phyloP scores from a whole-genome alignment of 1,284 basidiomycete genomes.

The Porodaedalea pini region DNA sequence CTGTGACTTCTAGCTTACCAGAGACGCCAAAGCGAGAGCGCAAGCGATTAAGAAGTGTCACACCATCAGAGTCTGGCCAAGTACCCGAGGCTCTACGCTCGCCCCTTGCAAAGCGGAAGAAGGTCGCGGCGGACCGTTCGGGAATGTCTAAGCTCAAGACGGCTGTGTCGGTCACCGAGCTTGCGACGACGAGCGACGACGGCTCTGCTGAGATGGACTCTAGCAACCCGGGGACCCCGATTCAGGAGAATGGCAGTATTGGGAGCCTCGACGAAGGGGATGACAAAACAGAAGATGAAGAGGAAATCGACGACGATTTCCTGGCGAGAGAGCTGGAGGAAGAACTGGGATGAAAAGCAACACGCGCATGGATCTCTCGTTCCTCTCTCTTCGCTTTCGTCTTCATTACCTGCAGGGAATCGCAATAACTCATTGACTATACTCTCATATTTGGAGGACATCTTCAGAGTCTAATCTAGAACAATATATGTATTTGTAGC shows the following conservation, averaged over 20 bases:
- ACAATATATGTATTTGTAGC: conserved; percentile 11
- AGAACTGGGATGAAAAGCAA: conserved; percentile 56
- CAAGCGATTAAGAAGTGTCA: conserved; percentile 67
- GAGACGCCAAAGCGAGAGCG: conserved; percentile 48
- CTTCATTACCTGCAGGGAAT: not conserved
- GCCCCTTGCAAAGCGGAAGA: conserved; percentile 74
- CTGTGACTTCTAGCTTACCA: conserved; percentile 37
- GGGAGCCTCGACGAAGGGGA: conserved; percentile 33
- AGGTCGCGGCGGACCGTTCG: conserved; percentile 56
- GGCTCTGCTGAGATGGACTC: conserved; percentile 27
- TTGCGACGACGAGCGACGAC: conserved; percentile 27
- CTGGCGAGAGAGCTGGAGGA: conserved; percentile 68
- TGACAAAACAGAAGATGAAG: conserved; percentile 36
- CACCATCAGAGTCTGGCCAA: conserved; percentile 54
- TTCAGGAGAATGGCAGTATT: conserved; percentile 22
- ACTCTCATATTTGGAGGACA: conserved; percentile 2
- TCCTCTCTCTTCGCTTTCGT: not conserved
- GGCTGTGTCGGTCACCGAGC: conserved; percentile 56
- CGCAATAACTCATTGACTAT: conserved; percentile 13
- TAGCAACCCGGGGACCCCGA: conserved; percentile 26
- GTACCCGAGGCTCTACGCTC: conserved; percentile 47
- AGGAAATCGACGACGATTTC: conserved; percentile 67
- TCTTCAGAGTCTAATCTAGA: conserved; percentile 1
- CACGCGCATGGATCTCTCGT: not conserved
- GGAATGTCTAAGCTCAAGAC: conserved; percentile 66